Evolutionary conservation across 495 filamentous ascomycete species (phyloP).

Genomic region (Penicillium desertorum): DNA sequence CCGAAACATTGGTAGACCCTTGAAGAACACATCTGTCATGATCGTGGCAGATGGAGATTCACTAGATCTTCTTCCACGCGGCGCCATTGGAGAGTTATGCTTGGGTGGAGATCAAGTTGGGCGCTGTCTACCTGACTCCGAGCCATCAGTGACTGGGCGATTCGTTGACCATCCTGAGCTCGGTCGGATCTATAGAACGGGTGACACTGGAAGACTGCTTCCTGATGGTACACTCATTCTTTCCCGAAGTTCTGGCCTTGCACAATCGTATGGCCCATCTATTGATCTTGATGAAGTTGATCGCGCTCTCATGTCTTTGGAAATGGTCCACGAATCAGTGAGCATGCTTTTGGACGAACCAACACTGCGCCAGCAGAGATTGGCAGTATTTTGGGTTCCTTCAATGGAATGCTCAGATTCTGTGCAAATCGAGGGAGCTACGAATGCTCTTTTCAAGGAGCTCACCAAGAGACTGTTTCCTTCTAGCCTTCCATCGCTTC

Average conservation of each 20-base stretch:
- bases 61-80: constrained; percentile 54
- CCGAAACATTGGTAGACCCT: constrained; percentile 62
- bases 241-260: constrained; percentile 60
- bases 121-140: constrained; percentile 36
- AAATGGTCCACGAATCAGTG: constrained; percentile 49
- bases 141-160: constrained; percentile 53
- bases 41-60: constrained; percentile 49
- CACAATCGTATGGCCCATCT: constrained; percentile 66
- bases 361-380: constrained; percentile 33
- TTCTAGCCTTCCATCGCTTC: constrained; percentile 68
- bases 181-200: constrained; percentile 69
- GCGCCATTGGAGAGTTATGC: constrained; percentile 75
- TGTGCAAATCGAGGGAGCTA: constrained; percentile 12
- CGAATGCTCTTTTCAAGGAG: constrained; percentile 40
- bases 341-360: constrained; percentile 48
- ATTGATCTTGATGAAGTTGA: constrained; percentile 70
- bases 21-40: constrained; percentile 71
- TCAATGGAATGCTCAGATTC: constrained; percentile 9
- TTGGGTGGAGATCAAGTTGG: constrained; percentile 80
- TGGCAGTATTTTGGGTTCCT: constrained; percentile 62
- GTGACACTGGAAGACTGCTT: constrained; percentile 70
- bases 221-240: constrained; percentile 65
- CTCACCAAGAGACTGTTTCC: constrained; percentile 49
- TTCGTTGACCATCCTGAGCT: constrained; percentile 64
- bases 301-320: constrained; percentile 45